These are phyloP conservation scores for Backusella morwellensis DNA, from an alignment of 192 early-diverging fungal species.

Conservation along the genomic window DNA sequence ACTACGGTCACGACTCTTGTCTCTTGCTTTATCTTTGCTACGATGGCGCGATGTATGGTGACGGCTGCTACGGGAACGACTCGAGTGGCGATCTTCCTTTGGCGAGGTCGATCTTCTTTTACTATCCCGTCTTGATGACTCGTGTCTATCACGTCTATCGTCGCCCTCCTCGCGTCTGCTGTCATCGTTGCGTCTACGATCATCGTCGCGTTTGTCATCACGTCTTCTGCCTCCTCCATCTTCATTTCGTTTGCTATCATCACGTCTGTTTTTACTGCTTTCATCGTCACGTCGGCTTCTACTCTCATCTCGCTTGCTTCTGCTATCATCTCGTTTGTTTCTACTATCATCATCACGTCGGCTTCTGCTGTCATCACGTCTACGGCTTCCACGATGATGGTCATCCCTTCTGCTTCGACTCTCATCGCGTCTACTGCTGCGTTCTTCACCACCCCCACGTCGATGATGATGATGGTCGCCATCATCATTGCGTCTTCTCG, in stretches of 20 bases:
- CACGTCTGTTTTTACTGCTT: not conserved
- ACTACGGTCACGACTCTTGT: conserved; percentile 15
- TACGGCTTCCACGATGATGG: not conserved
- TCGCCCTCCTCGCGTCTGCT: not conserved
- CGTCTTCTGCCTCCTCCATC: not conserved
- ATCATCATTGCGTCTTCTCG: not conserved
- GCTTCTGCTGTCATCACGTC: not conserved
- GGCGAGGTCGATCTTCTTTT: not conserved
- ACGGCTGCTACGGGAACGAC: conserved; percentile 16
- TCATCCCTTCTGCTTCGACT: not conserved
- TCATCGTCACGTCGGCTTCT: not conserved
- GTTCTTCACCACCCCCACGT: conserved; percentile 1
- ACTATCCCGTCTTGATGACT: not conserved
- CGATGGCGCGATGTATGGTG: conserved; percentile 25
- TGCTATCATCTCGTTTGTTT: not conserved
- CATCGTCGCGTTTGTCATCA: not conserved
- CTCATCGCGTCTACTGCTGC: not conserved
- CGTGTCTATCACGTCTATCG: not conserved
- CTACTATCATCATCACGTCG: not conserved
- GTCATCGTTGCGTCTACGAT: not conserved
- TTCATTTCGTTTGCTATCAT: not conserved
- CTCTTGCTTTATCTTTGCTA: conserved; percentile 40
- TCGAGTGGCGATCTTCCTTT: conserved; percentile 12
- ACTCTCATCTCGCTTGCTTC: not conserved
- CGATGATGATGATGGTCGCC: conserved; percentile 4